Evolutionary conservation across 2,329 filamentous ascomycete genomes (phyloP).

Genomic region (Apiospora aurea): DNA sequence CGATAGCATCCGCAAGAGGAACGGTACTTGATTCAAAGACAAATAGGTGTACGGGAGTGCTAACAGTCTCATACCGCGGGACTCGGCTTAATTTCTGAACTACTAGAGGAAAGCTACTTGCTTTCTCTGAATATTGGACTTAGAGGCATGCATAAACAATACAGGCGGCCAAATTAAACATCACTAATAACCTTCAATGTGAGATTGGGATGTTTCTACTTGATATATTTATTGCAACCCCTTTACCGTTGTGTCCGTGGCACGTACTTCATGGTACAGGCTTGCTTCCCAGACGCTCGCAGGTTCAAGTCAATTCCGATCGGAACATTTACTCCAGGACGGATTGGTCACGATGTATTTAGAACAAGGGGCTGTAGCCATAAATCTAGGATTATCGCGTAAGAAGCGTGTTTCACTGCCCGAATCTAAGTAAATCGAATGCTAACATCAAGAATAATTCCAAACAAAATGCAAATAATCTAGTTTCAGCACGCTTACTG

Average conservation of each 20-base stretch:
- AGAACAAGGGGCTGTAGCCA: no score
- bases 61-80: neutral
- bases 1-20: constrained; percentile 9
- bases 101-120: neutral
- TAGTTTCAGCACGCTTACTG: no score
- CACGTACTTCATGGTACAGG: neutral
- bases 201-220: neutral
- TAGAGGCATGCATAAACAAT: neutral
- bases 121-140: neutral
- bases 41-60: neutral
- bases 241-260: neutral
- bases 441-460: no score
- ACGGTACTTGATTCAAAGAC: neutral
- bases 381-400: no score
- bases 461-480: no score
- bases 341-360: no score
- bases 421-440: no score
- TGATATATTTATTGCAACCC: neutral
- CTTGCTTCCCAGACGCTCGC: neutral
- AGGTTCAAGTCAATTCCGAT: neutral
- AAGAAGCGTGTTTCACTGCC: neutral
- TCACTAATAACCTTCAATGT: no score
- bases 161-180: no score
- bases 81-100: neutral
- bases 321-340: no score